Conservation (phyloP, 2,329 filamentous ascomycete species). For the Cryphonectria naterciae region DNA sequence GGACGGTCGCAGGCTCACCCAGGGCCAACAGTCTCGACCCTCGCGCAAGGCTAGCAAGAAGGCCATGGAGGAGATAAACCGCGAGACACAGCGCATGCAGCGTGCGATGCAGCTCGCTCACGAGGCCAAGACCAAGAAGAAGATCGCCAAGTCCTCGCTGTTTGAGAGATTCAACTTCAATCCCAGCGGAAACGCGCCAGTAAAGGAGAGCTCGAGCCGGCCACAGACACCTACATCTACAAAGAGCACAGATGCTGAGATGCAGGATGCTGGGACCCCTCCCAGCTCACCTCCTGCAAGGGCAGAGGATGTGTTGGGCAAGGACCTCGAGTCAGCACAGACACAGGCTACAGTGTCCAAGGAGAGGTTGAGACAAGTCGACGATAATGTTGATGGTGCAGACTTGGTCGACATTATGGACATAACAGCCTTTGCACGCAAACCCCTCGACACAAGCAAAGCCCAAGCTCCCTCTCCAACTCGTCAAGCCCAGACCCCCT, state of each 20-base stretch:
- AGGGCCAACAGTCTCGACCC: constrained; percentile 68
- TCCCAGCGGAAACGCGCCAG: constrained; percentile 42
- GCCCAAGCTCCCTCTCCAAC: constrained; percentile 52
- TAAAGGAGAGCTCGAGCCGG: constrained; percentile 57
- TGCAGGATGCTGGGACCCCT: constrained; percentile 62
- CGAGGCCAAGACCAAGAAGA: constrained; percentile 88
- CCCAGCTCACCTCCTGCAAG: constrained; percentile 68
- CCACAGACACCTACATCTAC: constrained; percentile 50
- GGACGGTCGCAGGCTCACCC: constrained; percentile 67
- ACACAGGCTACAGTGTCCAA: constrained; percentile 21
- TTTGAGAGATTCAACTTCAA: constrained; percentile 84
- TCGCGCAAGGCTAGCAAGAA: constrained; percentile 90
- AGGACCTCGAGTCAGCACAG: constrained; percentile 16
- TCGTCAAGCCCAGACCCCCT: constrained; percentile 27
- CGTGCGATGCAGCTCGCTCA: constrained; percentile 91
- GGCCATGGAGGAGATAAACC: constrained; percentile 90
- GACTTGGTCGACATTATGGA: constrained; percentile 40
- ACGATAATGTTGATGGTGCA: constrained; percentile 31
- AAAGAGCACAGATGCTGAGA: constrained; percentile 55
- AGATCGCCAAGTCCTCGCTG: constrained; percentile 80
- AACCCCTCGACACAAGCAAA: constrained; percentile 60
- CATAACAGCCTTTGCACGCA: constrained; percentile 28
- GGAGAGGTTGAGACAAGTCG: constrained; percentile 8
- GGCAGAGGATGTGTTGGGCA: constrained; percentile 37
- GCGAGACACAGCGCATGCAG: constrained; percentile 89